A percentile compares a stretch with the other conserved stretches of the same genome.
phyloP scores from a whole-genome alignment of 2,329 filamentous ascomycete genomes.

The Monilinia fructicola region DNA sequence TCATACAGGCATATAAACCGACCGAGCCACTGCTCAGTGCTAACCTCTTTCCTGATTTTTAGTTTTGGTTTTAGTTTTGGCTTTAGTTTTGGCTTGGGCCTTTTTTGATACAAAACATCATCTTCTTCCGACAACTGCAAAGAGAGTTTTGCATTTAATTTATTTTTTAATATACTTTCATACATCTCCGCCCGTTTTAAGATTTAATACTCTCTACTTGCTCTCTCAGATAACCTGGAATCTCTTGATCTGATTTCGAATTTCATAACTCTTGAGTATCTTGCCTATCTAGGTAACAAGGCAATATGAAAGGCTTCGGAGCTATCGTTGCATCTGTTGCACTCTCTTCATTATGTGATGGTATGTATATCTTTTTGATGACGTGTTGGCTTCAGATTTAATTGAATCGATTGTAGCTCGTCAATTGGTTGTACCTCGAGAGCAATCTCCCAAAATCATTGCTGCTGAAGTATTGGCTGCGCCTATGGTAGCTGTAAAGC shows the following conservation, averaged over 20 bases:
- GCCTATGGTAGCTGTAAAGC: slow-evolving; percentile 30
- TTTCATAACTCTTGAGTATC: background rate
- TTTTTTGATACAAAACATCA: background rate
- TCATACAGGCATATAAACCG: slow-evolving; percentile 15
- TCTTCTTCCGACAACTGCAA: background rate
- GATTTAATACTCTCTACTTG: background rate
- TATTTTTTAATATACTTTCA: background rate
- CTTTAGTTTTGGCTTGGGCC: background rate
- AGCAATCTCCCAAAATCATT: slow-evolving; percentile 32
- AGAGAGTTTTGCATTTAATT: background rate
- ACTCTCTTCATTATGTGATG: slow-evolving; percentile 20
- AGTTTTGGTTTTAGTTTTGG: background rate
- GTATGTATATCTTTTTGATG: background rate
- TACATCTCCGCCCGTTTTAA: background rate
- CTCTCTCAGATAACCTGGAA: background rate
- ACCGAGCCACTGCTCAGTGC: background rate
- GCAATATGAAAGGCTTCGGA: slow-evolving; percentile 20
- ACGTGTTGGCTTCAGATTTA: background rate
- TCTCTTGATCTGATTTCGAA: background rate
- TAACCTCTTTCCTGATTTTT: too few species aligned
- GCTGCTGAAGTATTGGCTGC: slow-evolving; percentile 34
- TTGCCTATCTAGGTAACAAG: background rate
- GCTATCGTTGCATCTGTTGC: slow-evolving; percentile 7
- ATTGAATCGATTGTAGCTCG: slow-evolving; percentile 41
- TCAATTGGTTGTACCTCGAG: slow-evolving; percentile 27